Evolutionary conservation across 1,284 basidiomycete genomes (phyloP).

Genomic region (Boletus subluridellus): DNA sequence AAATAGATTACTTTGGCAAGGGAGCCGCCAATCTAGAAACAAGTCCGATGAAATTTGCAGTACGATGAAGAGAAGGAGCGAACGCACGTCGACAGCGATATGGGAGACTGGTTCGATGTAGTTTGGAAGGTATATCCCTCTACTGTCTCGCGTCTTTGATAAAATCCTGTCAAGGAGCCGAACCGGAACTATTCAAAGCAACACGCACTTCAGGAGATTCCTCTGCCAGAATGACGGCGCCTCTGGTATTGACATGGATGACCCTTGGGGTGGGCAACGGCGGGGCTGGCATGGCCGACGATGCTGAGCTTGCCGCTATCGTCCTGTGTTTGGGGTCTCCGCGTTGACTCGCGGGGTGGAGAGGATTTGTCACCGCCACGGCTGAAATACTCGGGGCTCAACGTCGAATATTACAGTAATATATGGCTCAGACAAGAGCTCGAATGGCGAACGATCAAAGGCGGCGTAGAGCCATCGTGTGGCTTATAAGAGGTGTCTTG

Average conservation of each 20-base stretch:
- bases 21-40: conserved; percentile 85
- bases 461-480: conserved; percentile 1
- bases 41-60: neutral
- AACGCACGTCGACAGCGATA: conserved; percentile 89
- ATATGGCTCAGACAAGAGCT: neutral
- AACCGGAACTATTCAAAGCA: conserved; percentile 2
- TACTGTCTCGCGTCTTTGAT: conserved; percentile 79
- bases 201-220: conserved; percentile 83
- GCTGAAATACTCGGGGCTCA: neutral
- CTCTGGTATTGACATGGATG: conserved; percentile 83
- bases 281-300: conserved; percentile 34
- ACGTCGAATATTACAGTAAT: neutral
- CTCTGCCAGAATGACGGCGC: conserved; percentile 85
- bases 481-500: conserved; percentile 9
- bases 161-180: conserved; percentile 8
- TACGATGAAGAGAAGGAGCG: neutral
- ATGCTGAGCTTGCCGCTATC: conserved; percentile 9
- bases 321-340: conserved; percentile 17
- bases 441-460: conserved; percentile 6
- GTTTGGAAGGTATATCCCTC: conserved; percentile 94
- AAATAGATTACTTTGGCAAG: conserved; percentile 99
- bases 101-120: conserved; percentile 96
- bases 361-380: conserved; percentile 23
- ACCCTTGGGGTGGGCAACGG: conserved; percentile 65
- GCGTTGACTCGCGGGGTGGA: conserved; percentile 6